These are phyloP conservation scores for Bidens hawaiensis DNA, from an alignment of 140 eudicot species.

Conservation along the genomic window DNA sequence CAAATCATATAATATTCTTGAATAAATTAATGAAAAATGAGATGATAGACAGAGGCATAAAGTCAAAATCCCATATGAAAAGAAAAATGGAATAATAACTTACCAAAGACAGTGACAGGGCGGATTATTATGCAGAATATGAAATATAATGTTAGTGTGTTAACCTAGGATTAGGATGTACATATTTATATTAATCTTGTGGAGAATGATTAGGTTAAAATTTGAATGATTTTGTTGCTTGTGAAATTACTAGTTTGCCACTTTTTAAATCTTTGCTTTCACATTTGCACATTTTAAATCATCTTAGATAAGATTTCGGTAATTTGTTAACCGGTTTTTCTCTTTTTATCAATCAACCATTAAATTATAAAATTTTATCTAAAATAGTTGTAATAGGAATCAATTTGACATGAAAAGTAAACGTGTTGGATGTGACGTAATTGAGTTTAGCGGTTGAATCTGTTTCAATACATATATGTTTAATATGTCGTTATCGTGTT, in stretches of 20 bases:
- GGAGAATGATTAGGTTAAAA: constrained; percentile 9
- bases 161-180: background rate
- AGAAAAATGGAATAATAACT: constrained; percentile 25
- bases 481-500: too few species aligned
- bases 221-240: background rate
- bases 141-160: constrained; percentile 4
- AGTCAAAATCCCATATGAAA: constrained; percentile 22
- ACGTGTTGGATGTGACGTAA: too few species aligned
- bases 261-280: constrained; percentile 21
- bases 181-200: background rate
- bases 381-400: too few species aligned
- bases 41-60: constrained; percentile 13
- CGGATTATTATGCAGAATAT: constrained; percentile 37
- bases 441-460: too few species aligned
- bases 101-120: constrained; percentile 42
- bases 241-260: constrained; percentile 15
- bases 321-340: constrained; percentile 32
- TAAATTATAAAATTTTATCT: constrained; percentile 9
- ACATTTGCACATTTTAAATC: background rate
- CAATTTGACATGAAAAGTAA: too few species aligned
- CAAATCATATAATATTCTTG: constrained; percentile 13
- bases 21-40: constrained; percentile 19
- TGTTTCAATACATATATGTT: too few species aligned
- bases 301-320: constrained; percentile 18
- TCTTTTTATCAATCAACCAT: constrained; percentile 28